These are phyloP conservation scores for Psilocybe cyanescens DNA, from an alignment of 768 basidiomycete species.

Conservation along the genomic window DNA sequence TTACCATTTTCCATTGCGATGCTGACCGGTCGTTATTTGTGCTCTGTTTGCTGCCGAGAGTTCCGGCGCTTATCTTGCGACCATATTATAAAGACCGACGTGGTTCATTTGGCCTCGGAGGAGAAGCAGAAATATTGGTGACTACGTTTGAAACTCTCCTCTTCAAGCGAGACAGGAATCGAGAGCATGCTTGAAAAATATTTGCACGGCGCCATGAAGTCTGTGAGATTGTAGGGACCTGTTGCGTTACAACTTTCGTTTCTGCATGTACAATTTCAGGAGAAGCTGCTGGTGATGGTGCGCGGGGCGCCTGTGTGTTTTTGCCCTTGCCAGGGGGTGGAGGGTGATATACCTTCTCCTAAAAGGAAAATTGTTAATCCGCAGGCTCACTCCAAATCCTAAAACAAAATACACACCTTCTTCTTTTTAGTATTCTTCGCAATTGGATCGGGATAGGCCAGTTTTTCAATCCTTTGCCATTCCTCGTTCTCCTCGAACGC, in stretches of 20 bases:
- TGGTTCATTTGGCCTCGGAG: no score
- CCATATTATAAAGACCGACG: no score
- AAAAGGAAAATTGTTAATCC: not conserved
- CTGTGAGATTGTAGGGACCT: not conserved
- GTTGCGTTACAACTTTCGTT: constrained; percentile 15
- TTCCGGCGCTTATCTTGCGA: no score
- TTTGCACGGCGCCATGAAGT: no score
- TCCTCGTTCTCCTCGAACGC: constrained; percentile 78
- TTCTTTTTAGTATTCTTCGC: constrained; percentile 65
- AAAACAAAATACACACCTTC: constrained; percentile 51
- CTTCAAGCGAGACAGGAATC: no score
- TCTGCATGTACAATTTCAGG: constrained; percentile 17
- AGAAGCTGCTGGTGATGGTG: not conserved
- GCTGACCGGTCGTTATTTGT: no score
- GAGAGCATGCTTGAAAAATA: no score
- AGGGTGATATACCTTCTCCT: constrained; percentile 85
- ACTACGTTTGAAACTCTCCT: no score
- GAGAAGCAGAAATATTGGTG: no score
- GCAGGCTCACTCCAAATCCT: no score
- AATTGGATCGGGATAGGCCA: constrained; percentile 85
- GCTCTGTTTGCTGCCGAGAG: no score
- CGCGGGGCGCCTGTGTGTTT: constrained; percentile 38
- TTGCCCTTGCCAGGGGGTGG: constrained; percentile 83
- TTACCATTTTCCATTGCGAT: no score
- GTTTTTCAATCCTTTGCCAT: constrained; percentile 75